Evolutionary conservation across 768 basidiomycete species (phyloP).

Genomic region (Lentinula sp.): DNA sequence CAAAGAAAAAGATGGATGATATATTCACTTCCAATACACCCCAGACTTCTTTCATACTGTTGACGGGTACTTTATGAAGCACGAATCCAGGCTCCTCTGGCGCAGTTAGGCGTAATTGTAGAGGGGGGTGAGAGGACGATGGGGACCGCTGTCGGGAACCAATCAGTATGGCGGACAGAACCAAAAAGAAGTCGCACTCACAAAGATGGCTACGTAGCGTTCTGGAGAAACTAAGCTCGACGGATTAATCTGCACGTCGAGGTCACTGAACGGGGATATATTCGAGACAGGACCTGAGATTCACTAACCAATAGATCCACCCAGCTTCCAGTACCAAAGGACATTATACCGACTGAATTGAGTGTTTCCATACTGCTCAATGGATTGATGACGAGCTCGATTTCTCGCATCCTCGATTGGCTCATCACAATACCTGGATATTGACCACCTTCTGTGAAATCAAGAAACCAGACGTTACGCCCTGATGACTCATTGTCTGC

Average conservation of each 20-base stretch:
- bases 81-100: constrained; percentile 76
- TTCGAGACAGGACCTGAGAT: background rate
- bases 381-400: constrained; percentile 58
- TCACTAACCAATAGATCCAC: constrained; percentile 52
- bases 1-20: constrained; percentile 1
- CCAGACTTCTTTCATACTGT: constrained; percentile 69
- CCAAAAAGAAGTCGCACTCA: constrained; percentile 23
- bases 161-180: constrained; percentile 3
- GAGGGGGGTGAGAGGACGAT: constrained; percentile 58
- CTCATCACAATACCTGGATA: constrained; percentile 61
- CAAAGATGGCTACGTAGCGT: constrained; percentile 64
- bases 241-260: constrained; percentile 46
- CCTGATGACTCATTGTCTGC: constrained; percentile 11
- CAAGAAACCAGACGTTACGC: constrained; percentile 58
- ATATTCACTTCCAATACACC: constrained; percentile 60
- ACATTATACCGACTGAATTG: constrained; percentile 34
- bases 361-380: constrained; percentile 42
- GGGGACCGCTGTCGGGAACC: constrained; percentile 49
- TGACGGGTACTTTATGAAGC: constrained; percentile 66
- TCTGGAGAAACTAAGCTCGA: constrained; percentile 43
- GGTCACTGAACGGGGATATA: background rate
- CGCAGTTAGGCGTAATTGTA: constrained; percentile 57
- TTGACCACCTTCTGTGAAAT: constrained; percentile 57
- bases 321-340: constrained; percentile 54
- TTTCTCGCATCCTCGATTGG: constrained; percentile 67